Base-by-base conservation (phyloP, 1,284 basidiomycete species). In the Meripilus lineatus region DNA sequence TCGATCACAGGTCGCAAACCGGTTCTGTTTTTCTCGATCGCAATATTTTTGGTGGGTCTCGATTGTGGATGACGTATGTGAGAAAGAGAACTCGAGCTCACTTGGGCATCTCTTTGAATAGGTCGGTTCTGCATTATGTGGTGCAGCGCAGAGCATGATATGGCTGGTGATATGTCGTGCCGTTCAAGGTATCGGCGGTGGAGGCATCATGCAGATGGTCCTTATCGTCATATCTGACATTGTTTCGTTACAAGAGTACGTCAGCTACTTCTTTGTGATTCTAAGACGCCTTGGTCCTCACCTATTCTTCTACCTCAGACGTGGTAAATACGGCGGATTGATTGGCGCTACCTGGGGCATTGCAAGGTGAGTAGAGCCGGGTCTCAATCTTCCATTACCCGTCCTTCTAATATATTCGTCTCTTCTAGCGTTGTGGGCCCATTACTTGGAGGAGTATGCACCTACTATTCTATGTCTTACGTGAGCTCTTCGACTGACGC, bases 291-390 rank as follows among this genome's bases (percentile, higher is more conserved):
- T n/a, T n/a, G n/a, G n/a, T n/a, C n/a, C 25, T n/a, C 17, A 13
- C 40, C 38, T 13, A 34, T 18, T 38, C n/a, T 30, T 13, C 40
- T 32, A 42, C 49, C 14, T 11, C 28, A 85, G 84, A 41, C 84
- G 88, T 56, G 87, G 83, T 11, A 85, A 84, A 53, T 90, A 81
- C 50, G 75, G 77, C 7, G 85, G 87, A 3, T 62, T 79, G 2
- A 70, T 91, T 38, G 89, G 89, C 38, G 79, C 84, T 1, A 85
- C 85, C 0, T 93, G 86, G 82, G 89, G 89, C 4, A 74, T 90
- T 52, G 84, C 83, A 6, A 81, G 74, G 75, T 75, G 45, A 44
- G 53, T 34, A 5, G 15, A 22, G 18, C 36, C 2, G n/a, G n/a
- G n/a, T n/a, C n/a, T n/a, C n/a, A n/a, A n/a, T n/a, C n/a, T n/a